Percentiles rank a stretch among this genome's conserved stretches.
These are phyloP conservation scores for Salix dunnii DNA, from an alignment of 345 rosid genomes.

Conservation along the genomic window DNA sequence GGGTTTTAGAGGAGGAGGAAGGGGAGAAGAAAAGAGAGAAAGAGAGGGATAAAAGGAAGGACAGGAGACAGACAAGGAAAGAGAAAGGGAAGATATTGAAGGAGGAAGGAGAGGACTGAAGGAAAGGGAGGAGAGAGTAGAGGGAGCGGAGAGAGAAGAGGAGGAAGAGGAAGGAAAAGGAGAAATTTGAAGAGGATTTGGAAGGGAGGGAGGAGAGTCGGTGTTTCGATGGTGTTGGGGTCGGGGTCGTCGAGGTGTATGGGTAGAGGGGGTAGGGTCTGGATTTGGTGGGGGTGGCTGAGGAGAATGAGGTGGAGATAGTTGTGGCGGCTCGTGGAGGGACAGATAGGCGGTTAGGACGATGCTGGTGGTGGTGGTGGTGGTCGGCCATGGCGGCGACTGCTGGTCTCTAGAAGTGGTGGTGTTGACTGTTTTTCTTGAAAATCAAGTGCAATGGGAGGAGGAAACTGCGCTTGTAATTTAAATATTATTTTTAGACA, in stretches of 20 bases:
- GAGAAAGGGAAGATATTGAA: conserved; percentile 51
- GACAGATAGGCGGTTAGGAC: conserved; percentile 64
- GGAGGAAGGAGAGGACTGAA: conserved; percentile 50
- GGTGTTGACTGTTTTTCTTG: neutral
- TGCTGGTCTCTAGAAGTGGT: neutral
- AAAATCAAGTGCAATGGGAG: too few species aligned
- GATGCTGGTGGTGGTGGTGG: conserved; percentile 55
- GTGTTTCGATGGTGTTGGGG: conserved; percentile 67
- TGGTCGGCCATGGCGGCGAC: conserved; percentile 47
- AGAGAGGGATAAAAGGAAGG: conserved; percentile 34
- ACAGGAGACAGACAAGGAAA: conserved; percentile 41
- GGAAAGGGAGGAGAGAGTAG: conserved; percentile 57
- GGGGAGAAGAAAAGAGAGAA: conserved; percentile 27
- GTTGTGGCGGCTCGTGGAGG: conserved; percentile 38
- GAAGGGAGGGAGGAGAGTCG: conserved; percentile 35
- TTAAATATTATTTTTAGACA: too few species aligned
- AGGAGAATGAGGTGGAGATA: conserved; percentile 8
- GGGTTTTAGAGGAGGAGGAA: conserved; percentile 17
- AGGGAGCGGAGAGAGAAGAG: conserved; percentile 53
- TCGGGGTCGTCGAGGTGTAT: conserved; percentile 46
- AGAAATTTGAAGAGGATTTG: conserved; percentile 18
- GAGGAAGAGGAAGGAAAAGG: conserved; percentile 33
- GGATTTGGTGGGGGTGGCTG: conserved; percentile 11
- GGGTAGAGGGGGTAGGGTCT: conserved; percentile 45
- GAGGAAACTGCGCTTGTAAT: too few species aligned